Evolutionary conservation across 306 rosid species (phyloP).

Genomic region (Quillaja saponaria): DNA sequence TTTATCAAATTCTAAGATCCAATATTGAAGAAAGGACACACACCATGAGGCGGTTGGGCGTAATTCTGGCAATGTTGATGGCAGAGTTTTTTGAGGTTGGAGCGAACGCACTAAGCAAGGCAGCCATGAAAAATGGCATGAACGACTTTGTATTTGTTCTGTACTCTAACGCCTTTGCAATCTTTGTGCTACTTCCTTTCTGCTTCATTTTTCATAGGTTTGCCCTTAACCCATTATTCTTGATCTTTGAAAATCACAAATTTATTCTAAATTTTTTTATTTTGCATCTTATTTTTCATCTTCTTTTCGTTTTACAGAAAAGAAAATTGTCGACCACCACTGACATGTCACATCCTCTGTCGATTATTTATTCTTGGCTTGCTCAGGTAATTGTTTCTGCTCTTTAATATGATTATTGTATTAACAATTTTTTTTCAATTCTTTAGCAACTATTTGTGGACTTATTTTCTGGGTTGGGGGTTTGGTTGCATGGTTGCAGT

Average conservation of each 20-base stretch:
- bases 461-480: no score
- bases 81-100: neutral
- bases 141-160: neutral
- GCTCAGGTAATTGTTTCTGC: neutral
- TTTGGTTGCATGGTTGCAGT: neutral
- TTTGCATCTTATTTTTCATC: neutral
- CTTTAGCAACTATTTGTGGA: no score
- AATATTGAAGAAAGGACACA: neutral
- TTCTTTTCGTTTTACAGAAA: neutral
- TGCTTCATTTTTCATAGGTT: neutral
- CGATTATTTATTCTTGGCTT: neutral
- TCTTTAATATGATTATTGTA: neutral
- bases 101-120: neutral
- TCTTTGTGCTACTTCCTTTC: neutral
- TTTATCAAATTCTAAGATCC: no score
- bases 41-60: neutral
- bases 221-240: neutral
- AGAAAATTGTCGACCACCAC: neutral
- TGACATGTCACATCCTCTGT: neutral
- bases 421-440: no score
- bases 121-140: constrained; percentile 6
- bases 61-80: neutral
- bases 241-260: no score
- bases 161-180: neutral
- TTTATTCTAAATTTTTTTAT: neutral